Evolutionary conservation across 306 rosid genomes (phyloP).

Genomic region (Trifolium repens): DNA sequence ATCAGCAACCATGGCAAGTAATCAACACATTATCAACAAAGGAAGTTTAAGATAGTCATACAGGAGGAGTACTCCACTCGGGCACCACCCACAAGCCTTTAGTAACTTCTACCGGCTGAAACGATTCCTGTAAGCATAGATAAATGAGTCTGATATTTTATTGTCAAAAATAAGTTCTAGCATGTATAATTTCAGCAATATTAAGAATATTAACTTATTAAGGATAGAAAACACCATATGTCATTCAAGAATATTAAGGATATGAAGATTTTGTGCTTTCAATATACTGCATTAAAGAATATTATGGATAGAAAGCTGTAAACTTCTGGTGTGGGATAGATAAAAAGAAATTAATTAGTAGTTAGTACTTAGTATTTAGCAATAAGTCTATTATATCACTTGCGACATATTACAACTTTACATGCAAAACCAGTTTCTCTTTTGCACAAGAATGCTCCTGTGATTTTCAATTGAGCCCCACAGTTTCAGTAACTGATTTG

Average conservation of each 20-base stretch:
- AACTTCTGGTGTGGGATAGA: slow-evolving; percentile 3
- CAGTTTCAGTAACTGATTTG: neutral
- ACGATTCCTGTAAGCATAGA: slow-evolving; percentile 66
- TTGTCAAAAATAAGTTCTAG: slow-evolving; percentile 19
- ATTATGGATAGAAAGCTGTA: neutral
- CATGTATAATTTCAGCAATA: slow-evolving; percentile 24
- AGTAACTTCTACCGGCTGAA: slow-evolving; percentile 67
- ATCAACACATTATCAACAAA: slow-evolving; percentile 1
- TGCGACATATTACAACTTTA: neutral
- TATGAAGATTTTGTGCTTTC: neutral
- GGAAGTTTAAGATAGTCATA: slow-evolving; percentile 49
- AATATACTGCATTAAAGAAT: neutral
- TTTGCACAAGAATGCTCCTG: neutral
- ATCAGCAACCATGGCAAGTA: slow-evolving; percentile 28
- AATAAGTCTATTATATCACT: slow-evolving; percentile 8
- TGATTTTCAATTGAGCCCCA: neutral
- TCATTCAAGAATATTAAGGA: slow-evolving; percentile 18
- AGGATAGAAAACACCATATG: slow-evolving; percentile 7
- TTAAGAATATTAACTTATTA: slow-evolving; percentile 17
- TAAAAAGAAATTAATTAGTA: neutral
- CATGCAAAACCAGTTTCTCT: neutral
- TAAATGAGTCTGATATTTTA: slow-evolving; percentile 25
- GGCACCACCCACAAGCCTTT: slow-evolving; percentile 91
- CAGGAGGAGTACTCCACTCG: slow-evolving; percentile 78
- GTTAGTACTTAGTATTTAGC: neutral